phyloP scores from a whole-genome alignment of 148 eudicot genomes.

The Fagopyrum esculentum region DNA sequence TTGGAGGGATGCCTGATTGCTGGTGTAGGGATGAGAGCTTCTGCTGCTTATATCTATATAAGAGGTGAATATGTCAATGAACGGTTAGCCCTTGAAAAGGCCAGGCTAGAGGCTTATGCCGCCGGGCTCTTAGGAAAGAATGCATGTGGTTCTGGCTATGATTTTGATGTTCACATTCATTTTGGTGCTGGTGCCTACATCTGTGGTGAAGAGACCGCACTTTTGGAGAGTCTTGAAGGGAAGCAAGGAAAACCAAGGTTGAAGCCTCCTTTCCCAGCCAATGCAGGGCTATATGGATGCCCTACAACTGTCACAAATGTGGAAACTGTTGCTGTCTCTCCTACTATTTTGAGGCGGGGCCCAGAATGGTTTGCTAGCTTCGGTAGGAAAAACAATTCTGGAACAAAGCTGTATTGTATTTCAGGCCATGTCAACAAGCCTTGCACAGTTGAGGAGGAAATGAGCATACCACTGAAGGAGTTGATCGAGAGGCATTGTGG shows the following conservation, averaged over 20 bases:
- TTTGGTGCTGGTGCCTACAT: constrained; percentile 97
- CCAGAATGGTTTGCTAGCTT: constrained; percentile 94
- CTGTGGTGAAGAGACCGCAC: constrained; percentile 97
- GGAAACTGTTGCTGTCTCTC: constrained; percentile 94
- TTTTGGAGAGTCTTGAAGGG: constrained; percentile 91
- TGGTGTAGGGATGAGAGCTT: constrained; percentile 90
- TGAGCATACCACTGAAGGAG: constrained; percentile 88
- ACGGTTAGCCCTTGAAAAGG: constrained; percentile 64
- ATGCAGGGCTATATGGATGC: constrained; percentile 84
- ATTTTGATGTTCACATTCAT: constrained; percentile 88
- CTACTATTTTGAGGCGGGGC: constrained; percentile 82
- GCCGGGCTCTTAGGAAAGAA: constrained; percentile 79
- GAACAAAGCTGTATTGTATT: constrained; percentile 74
- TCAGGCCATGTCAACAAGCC: constrained; percentile 98
- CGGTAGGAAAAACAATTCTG: constrained; percentile 84
- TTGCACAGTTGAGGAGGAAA: constrained; percentile 96
- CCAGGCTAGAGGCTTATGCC: constrained; percentile 79
- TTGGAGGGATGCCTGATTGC: constrained; percentile 88
- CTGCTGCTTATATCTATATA: constrained; percentile 86
- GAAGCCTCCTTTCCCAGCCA: constrained; percentile 98
- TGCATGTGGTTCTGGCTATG: constrained; percentile 94
- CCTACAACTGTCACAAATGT: constrained; percentile 95
- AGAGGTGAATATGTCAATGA: constrained; percentile 95
- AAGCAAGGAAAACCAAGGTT: constrained; percentile 95
- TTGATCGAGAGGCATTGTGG: constrained; percentile 93